Base-by-base conservation (phyloP, 2,329 filamentous ascomycete species). In the Cladophialophora chaetospira region DNA sequence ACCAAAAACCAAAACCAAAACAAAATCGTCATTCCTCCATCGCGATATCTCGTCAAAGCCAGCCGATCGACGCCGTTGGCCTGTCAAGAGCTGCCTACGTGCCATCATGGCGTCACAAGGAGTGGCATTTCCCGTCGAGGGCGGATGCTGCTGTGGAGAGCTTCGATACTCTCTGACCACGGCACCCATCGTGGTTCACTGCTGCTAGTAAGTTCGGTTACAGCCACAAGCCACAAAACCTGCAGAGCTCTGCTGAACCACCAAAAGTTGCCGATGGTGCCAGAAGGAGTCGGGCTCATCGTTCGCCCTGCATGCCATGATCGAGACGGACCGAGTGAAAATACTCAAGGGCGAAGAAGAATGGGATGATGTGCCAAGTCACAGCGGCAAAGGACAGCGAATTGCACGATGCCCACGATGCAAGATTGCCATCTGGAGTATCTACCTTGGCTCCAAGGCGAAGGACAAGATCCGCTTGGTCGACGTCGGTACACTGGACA, bases 391-490 rank as follows among this genome's bases (percentile, higher is more conserved):
- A n/a, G 72, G 71, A 19, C 75, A 79, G 60, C 67, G 68, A 29
- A 67, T 79, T 17, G 71, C 70, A 4, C 71, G 71, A 23, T 82
- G 79, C 55, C 75, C 76, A 1, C 58, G n/a, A 6, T 81, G 78
- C 63, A 65, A 68, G 43, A 66, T 71, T 17, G 69, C 70, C 8
- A 52, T 80, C 2, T 80, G 74, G 73, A 73, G 66, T 53, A 61
- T 75, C 60, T 81, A 80, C 62, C 17, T 19, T 17, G n/a, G 9
- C 0, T 67, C 46, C 10, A 70, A 69, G 33, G n/a, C n/a, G n/a
- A 47, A 50, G 42, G 21, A 52, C 11, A 31, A 10, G 15, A 51
- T 73, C 9, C 65, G 68, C 13, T 78, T 73, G 59, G 61, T 81
- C 6, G 71, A 75, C 33, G 73, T 70, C 23, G 77, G 78, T 2